Percentiles rank a stretch among this genome's conserved stretches.
These are phyloP conservation scores for Serendipita sp. DNA, from an alignment of 768 basidiomycete genomes.

Conservation along the genomic window DNA sequence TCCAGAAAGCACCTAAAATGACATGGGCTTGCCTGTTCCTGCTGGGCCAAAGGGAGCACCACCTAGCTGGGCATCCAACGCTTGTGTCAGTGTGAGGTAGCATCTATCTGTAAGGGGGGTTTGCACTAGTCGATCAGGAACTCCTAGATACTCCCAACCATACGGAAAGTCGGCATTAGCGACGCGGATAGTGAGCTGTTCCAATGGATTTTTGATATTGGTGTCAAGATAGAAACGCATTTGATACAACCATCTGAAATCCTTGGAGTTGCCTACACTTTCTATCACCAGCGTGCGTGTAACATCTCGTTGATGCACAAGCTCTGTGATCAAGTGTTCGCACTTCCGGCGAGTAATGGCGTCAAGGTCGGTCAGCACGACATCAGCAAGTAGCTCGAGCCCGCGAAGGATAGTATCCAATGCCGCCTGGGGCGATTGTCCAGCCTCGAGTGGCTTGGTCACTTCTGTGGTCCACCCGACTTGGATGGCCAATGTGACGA, in stretches of 20 bases:
- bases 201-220: slow-evolving; percentile 53
- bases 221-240: slow-evolving; percentile 94
- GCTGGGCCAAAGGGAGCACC: slow-evolving; percentile 98
- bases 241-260: slow-evolving; percentile 89
- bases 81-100: slow-evolving; percentile 91
- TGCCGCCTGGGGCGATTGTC: slow-evolving; percentile 40
- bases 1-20: slow-evolving; percentile 5
- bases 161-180: slow-evolving; percentile 92
- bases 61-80: slow-evolving; percentile 84
- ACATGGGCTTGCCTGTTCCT: slow-evolving; percentile 54
- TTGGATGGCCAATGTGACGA: slow-evolving; percentile 90
- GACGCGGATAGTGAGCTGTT: slow-evolving; percentile 62
- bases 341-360: slow-evolving; percentile 93
- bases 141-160: slow-evolving; percentile 97
- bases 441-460: slow-evolving; percentile 47
- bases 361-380: slow-evolving; percentile 77
- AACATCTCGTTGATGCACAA: slow-evolving; percentile 96
- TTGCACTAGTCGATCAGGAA: slow-evolving; percentile 91
- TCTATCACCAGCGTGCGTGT: slow-evolving; percentile 61
- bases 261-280: slow-evolving; percentile 42
- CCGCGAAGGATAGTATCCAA: slow-evolving; percentile 64
- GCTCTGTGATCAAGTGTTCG: slow-evolving; percentile 95
- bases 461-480: slow-evolving; percentile 85
- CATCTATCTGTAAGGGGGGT: slow-evolving; percentile 95
- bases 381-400: slow-evolving; percentile 89